Percentiles rank a stretch among this genome's conserved stretches.
phyloP scores from a whole-genome alignment of 2,329 filamentous ascomycete species.

The Aspergillus nomiae region DNA sequence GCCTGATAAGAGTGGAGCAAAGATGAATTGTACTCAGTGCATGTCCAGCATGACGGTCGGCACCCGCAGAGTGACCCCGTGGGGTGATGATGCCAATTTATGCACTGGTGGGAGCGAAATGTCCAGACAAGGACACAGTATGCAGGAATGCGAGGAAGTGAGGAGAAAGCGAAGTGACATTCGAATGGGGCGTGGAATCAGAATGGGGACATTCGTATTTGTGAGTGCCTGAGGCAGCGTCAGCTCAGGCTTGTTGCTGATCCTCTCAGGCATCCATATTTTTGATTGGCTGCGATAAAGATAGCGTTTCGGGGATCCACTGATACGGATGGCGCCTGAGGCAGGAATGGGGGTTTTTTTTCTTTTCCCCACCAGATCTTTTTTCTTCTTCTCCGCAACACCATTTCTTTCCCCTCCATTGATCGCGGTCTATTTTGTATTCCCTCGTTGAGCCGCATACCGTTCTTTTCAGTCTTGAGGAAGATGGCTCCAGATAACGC shows the following conservation, averaged over 20 bases:
- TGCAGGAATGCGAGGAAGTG: neutral
- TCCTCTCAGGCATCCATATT: constrained; percentile 34
- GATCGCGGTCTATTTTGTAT: neutral
- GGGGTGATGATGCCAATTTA: neutral
- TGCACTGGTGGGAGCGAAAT: neutral
- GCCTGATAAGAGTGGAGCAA: neutral
- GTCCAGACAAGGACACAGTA: neutral
- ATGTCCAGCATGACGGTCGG: neutral
- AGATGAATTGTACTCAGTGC: neutral
- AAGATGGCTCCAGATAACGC: constrained; percentile 9
- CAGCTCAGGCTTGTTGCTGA: neutral
- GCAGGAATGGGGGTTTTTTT: neutral
- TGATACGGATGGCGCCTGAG: constrained; percentile 5
- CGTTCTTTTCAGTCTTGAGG: neutral
- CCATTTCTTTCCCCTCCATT: neutral
- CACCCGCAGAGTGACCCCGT: neutral
- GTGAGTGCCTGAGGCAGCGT: neutral
- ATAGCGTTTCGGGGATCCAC: neutral
- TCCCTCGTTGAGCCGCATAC: neutral
- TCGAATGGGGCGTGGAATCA: neutral
- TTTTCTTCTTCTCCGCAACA: constrained; percentile 1
- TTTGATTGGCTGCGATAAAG: constrained; percentile 22
- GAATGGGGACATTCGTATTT: neutral
- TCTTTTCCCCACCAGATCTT: constrained; percentile 5
- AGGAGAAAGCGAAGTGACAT: neutral